Percentiles rank a stretch among this genome's conserved stretches.
These are phyloP conservation scores for Penicillium freii DNA, from an alignment of 2,329 filamentous ascomycete species.

Conservation along the genomic window DNA sequence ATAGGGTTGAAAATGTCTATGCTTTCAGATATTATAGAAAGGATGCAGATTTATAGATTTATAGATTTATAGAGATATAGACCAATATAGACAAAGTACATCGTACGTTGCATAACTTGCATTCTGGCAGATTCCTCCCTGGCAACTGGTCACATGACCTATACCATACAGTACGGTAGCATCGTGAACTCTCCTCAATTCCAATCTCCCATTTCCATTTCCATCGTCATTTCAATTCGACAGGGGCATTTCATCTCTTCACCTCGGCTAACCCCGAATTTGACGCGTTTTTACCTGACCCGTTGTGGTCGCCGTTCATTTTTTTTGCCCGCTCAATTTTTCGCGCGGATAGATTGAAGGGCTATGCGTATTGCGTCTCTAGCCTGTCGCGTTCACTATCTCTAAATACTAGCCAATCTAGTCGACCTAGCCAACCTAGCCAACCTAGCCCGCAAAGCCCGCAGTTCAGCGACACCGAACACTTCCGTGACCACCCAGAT, in stretches of 20 bases:
- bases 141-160: slow-evolving; percentile 11
- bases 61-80: not conserved
- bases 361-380: slow-evolving; percentile 16
- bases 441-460: not conserved
- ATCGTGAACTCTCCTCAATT: slow-evolving; percentile 2
- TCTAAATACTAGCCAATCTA: not conserved
- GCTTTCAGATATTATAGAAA: not conserved
- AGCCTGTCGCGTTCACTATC: slow-evolving; percentile 9
- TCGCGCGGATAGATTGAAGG: slow-evolving; percentile 25
- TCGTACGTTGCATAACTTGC: not conserved
- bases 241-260: not conserved
- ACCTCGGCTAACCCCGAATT: too few relatives aligned
- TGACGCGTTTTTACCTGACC: slow-evolving; percentile 5
- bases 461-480: not conserved
- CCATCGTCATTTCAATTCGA: slow-evolving; percentile 5
- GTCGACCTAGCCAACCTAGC: not conserved
- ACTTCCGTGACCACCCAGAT: slow-evolving; percentile 2
- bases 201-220: slow-evolving; percentile 3
- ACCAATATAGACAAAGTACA: not conserved
- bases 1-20: not conserved
- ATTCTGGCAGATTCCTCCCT: slow-evolving; percentile 12
- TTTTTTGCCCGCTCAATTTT: slow-evolving; percentile 1
- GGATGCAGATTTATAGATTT: not conserved
- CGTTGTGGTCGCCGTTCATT: slow-evolving; percentile 11
- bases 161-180: slow-evolving; percentile 7